These are phyloP conservation scores for Rhizopogon rudus DNA, from an alignment of 768 basidiomycete genomes.

Conservation along the genomic window DNA sequence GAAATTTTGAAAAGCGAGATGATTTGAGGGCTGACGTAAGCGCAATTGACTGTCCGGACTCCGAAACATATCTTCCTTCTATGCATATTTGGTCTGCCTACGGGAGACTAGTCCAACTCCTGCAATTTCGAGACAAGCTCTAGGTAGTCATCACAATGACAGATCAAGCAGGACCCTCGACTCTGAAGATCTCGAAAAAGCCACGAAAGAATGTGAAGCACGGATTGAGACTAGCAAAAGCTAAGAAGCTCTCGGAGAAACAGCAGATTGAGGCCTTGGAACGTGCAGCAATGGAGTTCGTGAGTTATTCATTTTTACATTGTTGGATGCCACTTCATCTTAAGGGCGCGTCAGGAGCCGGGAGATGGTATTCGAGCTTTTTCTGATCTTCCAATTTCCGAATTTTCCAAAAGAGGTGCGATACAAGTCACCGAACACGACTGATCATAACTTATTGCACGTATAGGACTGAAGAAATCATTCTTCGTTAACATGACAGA, in stretches of 20 bases:
- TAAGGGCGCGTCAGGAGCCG: slow-evolving; percentile 38
- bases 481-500: slow-evolving; percentile 88
- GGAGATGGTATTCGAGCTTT: slow-evolving; percentile 49
- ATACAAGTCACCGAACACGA: not conserved
- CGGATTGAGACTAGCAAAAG: slow-evolving; percentile 19
- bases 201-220: slow-evolving; percentile 11
- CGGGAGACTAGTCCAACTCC: no score
- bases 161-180: slow-evolving; percentile 15
- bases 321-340: not conserved
- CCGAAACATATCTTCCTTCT: no score
- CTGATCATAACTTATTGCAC: slow-evolving; percentile 3
- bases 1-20: no score
- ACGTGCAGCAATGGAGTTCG: slow-evolving; percentile 43
- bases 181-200: slow-evolving; percentile 5
- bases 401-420: slow-evolving; percentile 67
- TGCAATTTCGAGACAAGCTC: not conserved
- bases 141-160: slow-evolving; percentile 9
- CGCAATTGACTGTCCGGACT: no score
- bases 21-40: not conserved
- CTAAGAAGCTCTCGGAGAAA: slow-evolving; percentile 41
- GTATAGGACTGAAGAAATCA: slow-evolving; percentile 75
- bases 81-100: no score
- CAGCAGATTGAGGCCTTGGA: slow-evolving; percentile 50
- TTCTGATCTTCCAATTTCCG: slow-evolving; percentile 73
- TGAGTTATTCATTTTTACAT: slow-evolving; percentile 25